A percentile compares a stretch with the other conserved stretches of the same genome.
Conservation (phyloP, 139 green algal genomes). For the Pleodorina starrii region DNA sequence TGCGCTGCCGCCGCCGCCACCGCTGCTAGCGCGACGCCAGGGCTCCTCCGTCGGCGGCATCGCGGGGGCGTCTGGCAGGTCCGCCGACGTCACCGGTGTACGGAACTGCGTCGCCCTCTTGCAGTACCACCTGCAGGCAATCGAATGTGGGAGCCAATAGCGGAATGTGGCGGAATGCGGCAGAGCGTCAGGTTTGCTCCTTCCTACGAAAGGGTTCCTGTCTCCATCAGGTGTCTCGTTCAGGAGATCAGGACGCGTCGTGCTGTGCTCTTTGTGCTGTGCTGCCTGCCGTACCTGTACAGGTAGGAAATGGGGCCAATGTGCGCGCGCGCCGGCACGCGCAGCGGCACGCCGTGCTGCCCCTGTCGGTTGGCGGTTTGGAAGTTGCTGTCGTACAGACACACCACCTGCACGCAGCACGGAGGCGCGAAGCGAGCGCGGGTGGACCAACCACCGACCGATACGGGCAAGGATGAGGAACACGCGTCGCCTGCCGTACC, state of each 20-base stretch:
- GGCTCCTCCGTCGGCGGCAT: background rate
- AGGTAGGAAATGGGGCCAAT: conserved; percentile 45
- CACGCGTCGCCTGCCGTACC: too few relatives aligned
- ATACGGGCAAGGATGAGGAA: too few relatives aligned
- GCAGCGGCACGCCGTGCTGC: conserved; percentile 19
- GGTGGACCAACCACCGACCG: too few relatives aligned
- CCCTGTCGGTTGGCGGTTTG: conserved; percentile 44
- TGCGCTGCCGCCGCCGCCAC: background rate
- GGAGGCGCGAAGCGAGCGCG: too few relatives aligned
- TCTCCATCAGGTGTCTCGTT: too few relatives aligned
- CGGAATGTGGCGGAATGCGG: too few relatives aligned
- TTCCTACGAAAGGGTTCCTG: too few relatives aligned
- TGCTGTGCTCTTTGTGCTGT: too few relatives aligned
- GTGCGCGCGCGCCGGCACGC: background rate
- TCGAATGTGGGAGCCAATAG: too few relatives aligned
- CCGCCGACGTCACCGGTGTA: background rate
- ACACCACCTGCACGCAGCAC: conserved; percentile 40
- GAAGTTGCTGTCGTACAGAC: conserved; percentile 51
- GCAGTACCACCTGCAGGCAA: conserved; percentile 50
- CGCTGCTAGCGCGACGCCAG: background rate
- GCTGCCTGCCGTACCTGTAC: conserved; percentile 17
- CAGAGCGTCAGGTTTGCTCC: too few relatives aligned
- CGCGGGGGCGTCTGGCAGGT: conserved; percentile 30
- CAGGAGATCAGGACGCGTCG: too few relatives aligned
- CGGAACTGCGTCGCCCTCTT: conserved; percentile 36